Evolutionary conservation across 2,329 filamentous ascomycete species (phyloP).

Genomic region (Lasiodiplodia gonubiensis): DNA sequence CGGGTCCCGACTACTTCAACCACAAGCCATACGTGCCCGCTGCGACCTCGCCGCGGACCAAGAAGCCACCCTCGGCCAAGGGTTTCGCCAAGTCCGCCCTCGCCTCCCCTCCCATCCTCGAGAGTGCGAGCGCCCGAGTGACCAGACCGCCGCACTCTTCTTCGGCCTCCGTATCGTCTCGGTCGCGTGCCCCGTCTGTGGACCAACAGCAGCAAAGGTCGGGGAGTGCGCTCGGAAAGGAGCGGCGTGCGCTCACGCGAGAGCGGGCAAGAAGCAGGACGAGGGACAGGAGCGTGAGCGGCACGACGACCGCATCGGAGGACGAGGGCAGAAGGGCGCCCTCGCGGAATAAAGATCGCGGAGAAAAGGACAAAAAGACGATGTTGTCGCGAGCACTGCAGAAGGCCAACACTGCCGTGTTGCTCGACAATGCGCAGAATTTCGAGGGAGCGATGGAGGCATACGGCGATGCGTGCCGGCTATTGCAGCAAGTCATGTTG

Average conservation of each 20-base stretch:
- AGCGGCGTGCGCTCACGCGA: constrained; percentile 3
- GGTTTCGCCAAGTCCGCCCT: constrained; percentile 41
- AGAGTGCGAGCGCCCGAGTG: neutral
- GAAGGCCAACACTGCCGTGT: constrained; percentile 93
- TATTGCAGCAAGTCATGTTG: constrained; percentile 86
- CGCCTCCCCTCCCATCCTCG: constrained; percentile 41
- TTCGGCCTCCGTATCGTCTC: constrained; percentile 15
- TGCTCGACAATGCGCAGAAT: constrained; percentile 95
- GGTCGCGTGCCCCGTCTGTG: constrained; percentile 13
- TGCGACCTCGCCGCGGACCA: constrained; percentile 38
- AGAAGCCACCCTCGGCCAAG: constrained; percentile 14
- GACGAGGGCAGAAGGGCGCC: constrained; percentile 27
- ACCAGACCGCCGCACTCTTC: constrained; percentile 18
- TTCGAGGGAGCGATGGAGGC: constrained; percentile 89
- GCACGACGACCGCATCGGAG: constrained; percentile 21
- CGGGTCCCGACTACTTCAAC: constrained; percentile 48
- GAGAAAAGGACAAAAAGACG: constrained; percentile 72
- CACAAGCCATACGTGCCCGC: constrained; percentile 34
- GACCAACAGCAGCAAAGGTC: constrained; percentile 22
- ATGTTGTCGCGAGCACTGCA: constrained; percentile 96
- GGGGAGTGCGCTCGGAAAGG: constrained; percentile 16
- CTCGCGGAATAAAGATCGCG: constrained; percentile 49
- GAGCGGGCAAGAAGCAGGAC: neutral
- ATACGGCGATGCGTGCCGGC: constrained; percentile 86
- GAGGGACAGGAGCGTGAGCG: constrained; percentile 29